Evolutionary conservation across 73 alveolate species (phyloP), one percentile per base, ranked within the genome.

Genomic region (Paramecium pentaurelia): DNA sequence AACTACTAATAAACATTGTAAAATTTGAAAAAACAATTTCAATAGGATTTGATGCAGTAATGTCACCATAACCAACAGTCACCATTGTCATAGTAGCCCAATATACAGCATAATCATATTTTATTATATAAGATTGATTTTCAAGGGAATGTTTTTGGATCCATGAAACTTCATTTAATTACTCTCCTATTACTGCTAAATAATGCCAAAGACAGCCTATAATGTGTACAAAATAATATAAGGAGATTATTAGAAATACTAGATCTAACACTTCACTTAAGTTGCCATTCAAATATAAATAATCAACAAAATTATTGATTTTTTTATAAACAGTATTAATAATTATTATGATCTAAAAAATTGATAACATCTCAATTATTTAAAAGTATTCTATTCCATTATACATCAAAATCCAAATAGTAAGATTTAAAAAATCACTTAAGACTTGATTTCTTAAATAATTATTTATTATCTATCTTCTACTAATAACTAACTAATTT

Each of bases 11-110:
- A 73, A 89, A 71, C 94, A 89, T 89, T 0, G 92, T 70, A 40
- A 83, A 58, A 16, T 60, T 71, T 5, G 94, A 47, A 73, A 89
- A 71, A 4, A 47, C 58, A 12, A 71, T 71, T 27, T 89, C 94
- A 9, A 40, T 25, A 8, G 60, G 49, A 51, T 89, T 89, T 45
- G 71, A 32, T 12, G 94, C 89, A 6, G 94, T 71, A 30, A 89
- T 71, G 16, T 89, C 94, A 38, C 94, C 94, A 89, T 89, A 89
- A 11, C 94, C 94, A 5, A 89, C 94, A 8, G 94, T 89, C 4
- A 54, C 75, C 94, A 89, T 89, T 0, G 94, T 89, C 59, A 89
- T 83, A 4, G 91, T 51, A 8, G 88, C 85, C 73, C 77, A 89
- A 73, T 89, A 89, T 71, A 89, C 28, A 1, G 94, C 51, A 47